phyloP scores from a whole-genome alignment of 495 filamentous ascomycete species.

The Penicillium cataractarum region DNA sequence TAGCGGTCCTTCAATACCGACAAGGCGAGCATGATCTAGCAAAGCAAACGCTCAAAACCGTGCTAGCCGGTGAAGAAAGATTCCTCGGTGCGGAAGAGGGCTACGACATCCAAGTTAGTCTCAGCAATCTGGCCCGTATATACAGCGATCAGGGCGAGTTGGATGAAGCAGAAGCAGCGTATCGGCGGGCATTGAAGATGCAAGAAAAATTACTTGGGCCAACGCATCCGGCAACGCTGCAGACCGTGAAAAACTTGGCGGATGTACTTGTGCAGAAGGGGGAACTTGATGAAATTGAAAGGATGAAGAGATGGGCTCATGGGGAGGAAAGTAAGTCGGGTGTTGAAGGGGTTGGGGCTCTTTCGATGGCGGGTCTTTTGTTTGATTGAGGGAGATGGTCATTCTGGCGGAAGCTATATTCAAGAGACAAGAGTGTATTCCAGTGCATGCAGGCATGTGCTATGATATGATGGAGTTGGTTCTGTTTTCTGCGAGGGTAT shows the following conservation, averaged over 20 bases:
- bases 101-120: not conserved
- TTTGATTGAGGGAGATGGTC: not conserved
- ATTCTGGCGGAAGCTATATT: too few relatives aligned
- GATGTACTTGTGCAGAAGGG: not conserved
- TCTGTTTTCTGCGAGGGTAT: too few relatives aligned
- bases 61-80: not conserved
- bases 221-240: not conserved
- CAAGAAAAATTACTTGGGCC: not conserved
- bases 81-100: not conserved
- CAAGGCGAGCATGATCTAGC: not conserved
- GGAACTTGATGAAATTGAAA: not conserved
- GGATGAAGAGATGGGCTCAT: not conserved
- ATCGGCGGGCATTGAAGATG: not conserved
- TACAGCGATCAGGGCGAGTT: not conserved
- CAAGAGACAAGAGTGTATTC: too few relatives aligned
- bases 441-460: too few relatives aligned
- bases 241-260: not conserved
- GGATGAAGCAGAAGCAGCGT: not conserved
- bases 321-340: not conserved
- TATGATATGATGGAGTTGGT: too few relatives aligned
- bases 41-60: not conserved
- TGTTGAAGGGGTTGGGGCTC: not conserved
- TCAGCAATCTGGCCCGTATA: not conserved
- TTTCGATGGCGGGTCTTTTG: not conserved
- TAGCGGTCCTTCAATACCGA: not conserved